Evolutionary conservation across 352 stramenopile genomes (phyloP), one percentile per base, ranked within the genome.

Genomic region (Phytophthora nicotianae): DNA sequence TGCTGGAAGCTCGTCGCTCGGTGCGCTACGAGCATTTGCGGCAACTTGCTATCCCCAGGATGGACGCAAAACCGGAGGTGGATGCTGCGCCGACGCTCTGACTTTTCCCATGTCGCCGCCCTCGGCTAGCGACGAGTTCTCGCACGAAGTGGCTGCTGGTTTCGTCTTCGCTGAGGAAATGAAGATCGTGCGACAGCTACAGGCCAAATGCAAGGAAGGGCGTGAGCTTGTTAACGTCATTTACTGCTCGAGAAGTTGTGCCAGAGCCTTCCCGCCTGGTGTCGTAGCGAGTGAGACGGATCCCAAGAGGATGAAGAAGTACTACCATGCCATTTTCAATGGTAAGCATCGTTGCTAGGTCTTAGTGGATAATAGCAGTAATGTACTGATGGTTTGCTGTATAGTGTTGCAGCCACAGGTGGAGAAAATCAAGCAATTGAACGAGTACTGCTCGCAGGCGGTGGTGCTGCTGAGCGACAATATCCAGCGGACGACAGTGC

Each of bases 381-480:
- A 24, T 41, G 37, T 37, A 24, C 16, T 52, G 14, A 51, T 42
- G 24, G 20, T n/a, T 32, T 24, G 37, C 46, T n/a, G 1, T 53
- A 35, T 32, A 90, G 83, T 90, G 24, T 59, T 91, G 10, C 77
- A 79, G 50, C 80, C 81, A 17, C 83, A 89, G 48, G 58, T 90
- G 16, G 77, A 74, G 14, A 85, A 86, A 32, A 63, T 89, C 33
- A 80, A 77, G 49, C 57, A 64, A 32, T 53, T 91, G 38, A 81
- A 65, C 37, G 81, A 88, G 35, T 90, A 75, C 41, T 89, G 72
- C 53, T 53, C 66, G 19, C 73, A 89, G 48, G 81, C 82, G 0
- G 75, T 88, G 19, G 65, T 86, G 50, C 61, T 89, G 20, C 51
- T 90, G 20, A 89, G 83, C 50, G 79, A 89, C 65, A 90, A 84